Base-by-base conservation (phyloP, 2,329 filamentous ascomycete genomes). In the Ciborinia camelliae region DNA sequence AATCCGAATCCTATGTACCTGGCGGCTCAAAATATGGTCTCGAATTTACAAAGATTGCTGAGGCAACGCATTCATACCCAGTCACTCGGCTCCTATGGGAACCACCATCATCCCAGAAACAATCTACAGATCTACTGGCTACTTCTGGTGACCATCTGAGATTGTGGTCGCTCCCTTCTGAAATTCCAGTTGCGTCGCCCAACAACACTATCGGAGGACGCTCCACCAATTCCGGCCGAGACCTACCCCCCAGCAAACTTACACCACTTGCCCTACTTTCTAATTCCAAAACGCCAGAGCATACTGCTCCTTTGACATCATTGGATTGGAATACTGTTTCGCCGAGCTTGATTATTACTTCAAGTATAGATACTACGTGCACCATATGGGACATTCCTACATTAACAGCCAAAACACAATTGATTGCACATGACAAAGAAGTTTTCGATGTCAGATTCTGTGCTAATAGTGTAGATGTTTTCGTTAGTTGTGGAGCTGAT, bases 351-450 rank as follows among this genome's bases (percentile, higher is more conserved):
- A 99, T 99, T 75, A 99, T 99, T 73, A 99, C 95, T 0, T 97
- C 93, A 4, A 98, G 93, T 76, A 99, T 99, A 74, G 95, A 99
- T 75, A 99, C 95, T 1, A 99, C 95, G 7, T 99, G 95, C 79
- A 99, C 95, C 5, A 99, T 99, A 70, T 99, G 95, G 95, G 95
- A 99, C 76, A 99, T 99, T 64, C 95, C 95, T 4, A 97, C 95
- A 0, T 82, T 99, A 68, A 99, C 95, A 0, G 95, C 95, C 61
- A 99, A 99, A 79, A 99, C 95, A 2, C 95, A 99, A 76, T 82
- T 99, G 53, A 99, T 99, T 77, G 95, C 95, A 26, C 95, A 99
- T 76, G 95, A 99, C 79, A 98, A 98, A 78, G 95, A 99, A 78
- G 95, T 99, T 7, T 99, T 97, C 74, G 95, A 99, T 76, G 95